Percentiles rank a stretch among this genome's conserved stretches.
phyloP scores from a whole-genome alignment of 768 basidiomycete species.

The Boletus speciosus region DNA sequence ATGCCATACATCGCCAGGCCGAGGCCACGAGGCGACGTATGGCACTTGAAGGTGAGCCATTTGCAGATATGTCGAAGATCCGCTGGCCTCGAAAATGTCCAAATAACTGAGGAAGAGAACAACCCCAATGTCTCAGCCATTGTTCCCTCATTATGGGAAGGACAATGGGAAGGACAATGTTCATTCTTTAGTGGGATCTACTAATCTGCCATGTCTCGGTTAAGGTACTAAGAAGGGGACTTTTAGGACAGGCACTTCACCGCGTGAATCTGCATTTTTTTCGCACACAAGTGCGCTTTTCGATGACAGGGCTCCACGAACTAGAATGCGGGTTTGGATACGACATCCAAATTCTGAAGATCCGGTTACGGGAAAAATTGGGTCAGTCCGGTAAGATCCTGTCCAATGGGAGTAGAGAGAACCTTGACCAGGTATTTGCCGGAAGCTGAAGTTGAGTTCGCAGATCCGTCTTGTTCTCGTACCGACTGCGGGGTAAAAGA shows the following conservation, averaged over 20 bases:
- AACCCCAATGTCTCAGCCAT: slow-evolving; percentile 20
- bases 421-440: background rate
- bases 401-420: slow-evolving; percentile 14
- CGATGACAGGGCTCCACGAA: slow-evolving; percentile 4
- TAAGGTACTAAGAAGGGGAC: slow-evolving; percentile 15
- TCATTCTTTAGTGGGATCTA: slow-evolving; percentile 12
- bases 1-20: slow-evolving; percentile 6
- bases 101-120: slow-evolving; percentile 7
- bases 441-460: background rate
- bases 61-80: slow-evolving; percentile 18
- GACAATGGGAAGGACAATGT: slow-evolving; percentile 31
- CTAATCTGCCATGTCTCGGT: slow-evolving; percentile 21
- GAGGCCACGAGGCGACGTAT: slow-evolving; percentile 14
- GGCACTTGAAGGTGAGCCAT: slow-evolving; percentile 14
- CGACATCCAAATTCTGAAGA: slow-evolving; percentile 16
- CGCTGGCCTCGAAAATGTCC: slow-evolving; percentile 7
- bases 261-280: slow-evolving; percentile 23
- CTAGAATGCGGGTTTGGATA: slow-evolving; percentile 2
- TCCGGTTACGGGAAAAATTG: slow-evolving; percentile 23
- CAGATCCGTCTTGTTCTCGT: background rate
- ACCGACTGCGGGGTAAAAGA: slow-evolving; percentile 13
- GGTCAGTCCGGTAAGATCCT: slow-evolving; percentile 16
- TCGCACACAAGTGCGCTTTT: slow-evolving; percentile 1
- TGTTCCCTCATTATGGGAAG: slow-evolving; percentile 33
- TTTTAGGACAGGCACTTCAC: slow-evolving; percentile 13